Conservation (phyloP, 495 filamentous ascomycete genomes). For the Lepidopterella palustris region DNA sequence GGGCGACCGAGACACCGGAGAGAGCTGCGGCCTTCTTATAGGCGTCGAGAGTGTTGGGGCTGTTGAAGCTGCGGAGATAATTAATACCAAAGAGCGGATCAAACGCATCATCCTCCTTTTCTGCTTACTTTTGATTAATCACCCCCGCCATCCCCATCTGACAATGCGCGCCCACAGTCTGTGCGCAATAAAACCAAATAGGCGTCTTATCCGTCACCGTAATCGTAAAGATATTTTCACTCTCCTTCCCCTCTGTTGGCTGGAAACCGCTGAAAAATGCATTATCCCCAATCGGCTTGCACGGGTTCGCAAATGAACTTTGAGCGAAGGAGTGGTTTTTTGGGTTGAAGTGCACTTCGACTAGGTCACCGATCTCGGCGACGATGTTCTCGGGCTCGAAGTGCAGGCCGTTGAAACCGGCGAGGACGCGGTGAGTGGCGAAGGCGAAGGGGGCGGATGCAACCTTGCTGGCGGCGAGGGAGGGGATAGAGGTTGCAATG, state of each 20-base stretch:
- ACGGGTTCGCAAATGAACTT: conserved; percentile 27
- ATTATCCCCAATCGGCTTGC: conserved; percentile 17
- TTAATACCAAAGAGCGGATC: no score
- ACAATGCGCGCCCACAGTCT: conserved; percentile 22
- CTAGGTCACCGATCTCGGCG: conserved; percentile 24
- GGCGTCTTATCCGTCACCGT: conserved; percentile 18
- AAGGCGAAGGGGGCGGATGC: neutral
- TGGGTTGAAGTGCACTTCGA: conserved; percentile 29
- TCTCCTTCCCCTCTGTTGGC: conserved; percentile 7
- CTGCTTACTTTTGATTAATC: conserved; percentile 32
- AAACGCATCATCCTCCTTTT: no score
- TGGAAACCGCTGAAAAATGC: conserved; percentile 27
- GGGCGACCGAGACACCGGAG: conserved; percentile 4
- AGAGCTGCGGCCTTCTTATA: conserved; percentile 16
- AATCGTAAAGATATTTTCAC: conserved; percentile 24
- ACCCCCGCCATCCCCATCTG: conserved; percentile 27
- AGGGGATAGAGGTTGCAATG: conserved; percentile 5
- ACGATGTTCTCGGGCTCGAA: conserved; percentile 28
- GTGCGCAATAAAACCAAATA: conserved; percentile 26
- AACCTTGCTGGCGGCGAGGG: conserved; percentile 8
- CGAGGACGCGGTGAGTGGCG: conserved; percentile 21
- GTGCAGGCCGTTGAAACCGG: conserved; percentile 21
- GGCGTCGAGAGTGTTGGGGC: conserved; percentile 14
- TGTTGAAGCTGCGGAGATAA: no score
- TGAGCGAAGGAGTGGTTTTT: conserved; percentile 28